Evolutionary conservation across 495 filamentous ascomycete genomes (phyloP).

Genomic region (Daldinia loculata): DNA sequence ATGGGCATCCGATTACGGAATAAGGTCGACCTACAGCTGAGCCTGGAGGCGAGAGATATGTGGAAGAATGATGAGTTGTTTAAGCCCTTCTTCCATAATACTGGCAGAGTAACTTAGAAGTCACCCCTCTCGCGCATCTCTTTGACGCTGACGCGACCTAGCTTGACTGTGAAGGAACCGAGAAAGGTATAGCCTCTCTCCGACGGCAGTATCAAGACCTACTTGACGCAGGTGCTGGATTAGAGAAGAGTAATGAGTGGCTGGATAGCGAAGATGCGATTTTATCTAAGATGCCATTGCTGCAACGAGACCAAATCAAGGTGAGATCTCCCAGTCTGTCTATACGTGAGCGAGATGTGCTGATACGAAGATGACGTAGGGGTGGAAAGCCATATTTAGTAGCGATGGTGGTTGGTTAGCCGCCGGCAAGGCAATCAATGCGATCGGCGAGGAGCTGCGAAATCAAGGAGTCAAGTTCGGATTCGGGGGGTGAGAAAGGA

Average conservation of each 20-base stretch:
- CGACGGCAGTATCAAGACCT: slow-evolving; percentile 33
- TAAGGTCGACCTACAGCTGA: slow-evolving; percentile 40
- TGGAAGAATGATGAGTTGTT: slow-evolving; percentile 41
- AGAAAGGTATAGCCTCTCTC: slow-evolving; percentile 35
- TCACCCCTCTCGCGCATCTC: neutral
- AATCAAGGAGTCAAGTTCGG: slow-evolving; percentile 36
- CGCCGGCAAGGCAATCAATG: slow-evolving; percentile 38
- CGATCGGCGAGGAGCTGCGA: slow-evolving; percentile 36
- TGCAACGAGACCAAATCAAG: slow-evolving; percentile 38
- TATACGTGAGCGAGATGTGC: neutral
- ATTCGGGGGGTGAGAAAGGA: slow-evolving; percentile 32
- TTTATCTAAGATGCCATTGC: slow-evolving; percentile 35
- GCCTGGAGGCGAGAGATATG: slow-evolving; percentile 41
- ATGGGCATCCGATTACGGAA: slow-evolving; percentile 39
- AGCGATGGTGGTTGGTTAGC: slow-evolving; percentile 42
- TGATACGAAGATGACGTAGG: slow-evolving; percentile 21
- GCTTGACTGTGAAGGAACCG: slow-evolving; percentile 39
- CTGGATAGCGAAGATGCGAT: slow-evolving; percentile 40
- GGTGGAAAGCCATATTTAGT: slow-evolving; percentile 43
- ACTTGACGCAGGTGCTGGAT: slow-evolving; percentile 25
- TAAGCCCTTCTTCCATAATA: slow-evolving; percentile 43
- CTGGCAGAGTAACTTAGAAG: slow-evolving; percentile 30
- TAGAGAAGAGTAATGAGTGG: slow-evolving; percentile 41
- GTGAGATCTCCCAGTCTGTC: neutral
- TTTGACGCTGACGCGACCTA: slow-evolving; percentile 15